A percentile compares a stretch with the other conserved stretches of the same genome.
Conservation (phyloP, 192 early-diverging fungal genomes). For the Coemansia sp. region DNA sequence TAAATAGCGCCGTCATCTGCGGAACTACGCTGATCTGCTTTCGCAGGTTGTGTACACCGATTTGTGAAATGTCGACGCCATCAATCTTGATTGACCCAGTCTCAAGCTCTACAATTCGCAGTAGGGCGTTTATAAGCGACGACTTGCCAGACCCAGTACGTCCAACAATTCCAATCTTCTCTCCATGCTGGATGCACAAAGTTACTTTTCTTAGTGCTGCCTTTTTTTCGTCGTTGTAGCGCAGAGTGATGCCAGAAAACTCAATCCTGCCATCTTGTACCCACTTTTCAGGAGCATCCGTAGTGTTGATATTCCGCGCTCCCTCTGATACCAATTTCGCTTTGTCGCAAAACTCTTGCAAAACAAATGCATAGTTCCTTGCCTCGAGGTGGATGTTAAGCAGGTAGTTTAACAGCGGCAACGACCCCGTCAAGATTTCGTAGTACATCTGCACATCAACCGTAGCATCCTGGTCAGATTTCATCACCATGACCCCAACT, state of each 20-base stretch:
- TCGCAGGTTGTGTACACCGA: slow-evolving; percentile 75
- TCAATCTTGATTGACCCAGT: slow-evolving; percentile 71
- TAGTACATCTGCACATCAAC: slow-evolving; percentile 25
- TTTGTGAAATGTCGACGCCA: slow-evolving; percentile 64
- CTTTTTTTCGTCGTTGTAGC: slow-evolving; percentile 13
- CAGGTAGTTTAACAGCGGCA: slow-evolving; percentile 17
- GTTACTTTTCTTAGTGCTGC: slow-evolving; percentile 53
- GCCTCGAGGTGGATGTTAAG: not conserved
- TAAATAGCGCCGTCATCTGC: slow-evolving; percentile 60
- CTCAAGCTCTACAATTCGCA: slow-evolving; percentile 77
- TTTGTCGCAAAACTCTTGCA: slow-evolving; percentile 21
- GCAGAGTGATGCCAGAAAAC: slow-evolving; percentile 20
- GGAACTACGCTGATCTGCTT: slow-evolving; percentile 77
- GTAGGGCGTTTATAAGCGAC: slow-evolving; percentile 69
- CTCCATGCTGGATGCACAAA: slow-evolving; percentile 42
- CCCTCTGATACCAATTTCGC: slow-evolving; percentile 17
- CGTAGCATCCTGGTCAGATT: not conserved
- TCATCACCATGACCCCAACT: slow-evolving; percentile 15
- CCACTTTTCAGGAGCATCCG: not conserved
- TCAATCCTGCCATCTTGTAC: slow-evolving; percentile 18
- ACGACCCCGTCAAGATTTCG: slow-evolving; percentile 6
- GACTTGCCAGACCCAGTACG: slow-evolving; percentile 77
- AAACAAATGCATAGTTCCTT: slow-evolving; percentile 10
- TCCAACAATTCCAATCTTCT: slow-evolving; percentile 58
- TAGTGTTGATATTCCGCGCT: not conserved